phyloP scores from a whole-genome alignment of 371 early-diverging fungal genomes.

The Encephalitozoon hellem region DNA sequence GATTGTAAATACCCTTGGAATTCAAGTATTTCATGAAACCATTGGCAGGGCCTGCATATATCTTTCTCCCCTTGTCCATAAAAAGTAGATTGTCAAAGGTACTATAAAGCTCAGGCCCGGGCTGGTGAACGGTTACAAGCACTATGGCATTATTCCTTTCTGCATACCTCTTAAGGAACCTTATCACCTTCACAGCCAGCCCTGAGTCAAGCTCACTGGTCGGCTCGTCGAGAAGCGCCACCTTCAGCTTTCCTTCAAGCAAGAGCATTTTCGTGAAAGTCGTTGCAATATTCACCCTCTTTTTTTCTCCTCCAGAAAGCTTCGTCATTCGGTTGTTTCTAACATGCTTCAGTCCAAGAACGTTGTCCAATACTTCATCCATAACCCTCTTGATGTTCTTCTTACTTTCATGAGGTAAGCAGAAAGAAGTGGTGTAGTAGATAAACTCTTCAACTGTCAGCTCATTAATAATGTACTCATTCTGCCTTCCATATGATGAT shows the following conservation, averaged over 20 bases:
- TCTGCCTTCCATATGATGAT: constrained; percentile 48
- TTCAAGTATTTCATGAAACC: background rate
- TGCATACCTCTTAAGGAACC: constrained; percentile 19
- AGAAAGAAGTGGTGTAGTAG: background rate
- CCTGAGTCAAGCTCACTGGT: constrained; percentile 50
- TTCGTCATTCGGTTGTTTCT: constrained; percentile 16
- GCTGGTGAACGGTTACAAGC: constrained; percentile 39
- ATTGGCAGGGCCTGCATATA: constrained; percentile 46
- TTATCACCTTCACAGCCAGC: constrained; percentile 23
- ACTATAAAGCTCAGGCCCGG: constrained; percentile 55
- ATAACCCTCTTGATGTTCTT: constrained; percentile 62
- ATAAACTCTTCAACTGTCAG: background rate
- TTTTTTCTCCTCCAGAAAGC: constrained; percentile 44
- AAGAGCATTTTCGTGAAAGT: constrained; percentile 3
- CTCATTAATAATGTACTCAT: background rate
- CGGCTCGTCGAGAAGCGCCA: constrained; percentile 52
- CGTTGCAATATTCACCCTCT: constrained; percentile 39
- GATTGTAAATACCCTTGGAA: background rate
- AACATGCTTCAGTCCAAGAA: background rate
- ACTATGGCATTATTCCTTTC: constrained; percentile 5
- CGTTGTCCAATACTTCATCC: background rate
- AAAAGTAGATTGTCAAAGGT: constrained; percentile 64
- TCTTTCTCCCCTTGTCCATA: constrained; percentile 56
- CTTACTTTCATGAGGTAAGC: constrained; percentile 15
- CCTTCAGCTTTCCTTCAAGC: constrained; percentile 8